These are phyloP conservation scores for Leccinum pellstonianum DNA, from an alignment of 768 basidiomycete genomes.

Conservation along the genomic window DNA sequence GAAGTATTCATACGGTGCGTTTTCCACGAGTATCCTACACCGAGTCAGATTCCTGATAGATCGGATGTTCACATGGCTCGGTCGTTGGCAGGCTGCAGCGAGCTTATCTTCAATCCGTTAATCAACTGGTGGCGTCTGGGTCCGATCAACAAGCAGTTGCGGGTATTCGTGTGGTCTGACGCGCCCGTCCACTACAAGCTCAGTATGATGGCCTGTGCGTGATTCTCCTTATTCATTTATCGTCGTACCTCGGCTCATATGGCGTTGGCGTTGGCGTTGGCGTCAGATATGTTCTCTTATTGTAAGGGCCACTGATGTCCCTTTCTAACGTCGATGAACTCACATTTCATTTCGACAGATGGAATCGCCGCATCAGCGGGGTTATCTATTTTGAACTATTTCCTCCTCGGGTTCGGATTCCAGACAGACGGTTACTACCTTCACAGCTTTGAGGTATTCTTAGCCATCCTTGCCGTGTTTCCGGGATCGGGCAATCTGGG, in stretches of 20 bases:
- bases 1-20: conserved; percentile 72
- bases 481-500: conserved; percentile 71
- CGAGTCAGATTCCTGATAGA: conserved; percentile 35
- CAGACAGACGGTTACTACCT: conserved; percentile 75
- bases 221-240: background rate
- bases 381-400: conserved; percentile 68
- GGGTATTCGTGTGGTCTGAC: conserved; percentile 72
- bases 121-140: conserved; percentile 74
- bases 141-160: conserved; percentile 81
- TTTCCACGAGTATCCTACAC: background rate
- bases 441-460: conserved; percentile 77
- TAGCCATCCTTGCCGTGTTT: conserved; percentile 71
- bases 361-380: conserved; percentile 67
- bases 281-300: conserved; percentile 50
- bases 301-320: conserved; percentile 34
- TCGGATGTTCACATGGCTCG: conserved; percentile 33
- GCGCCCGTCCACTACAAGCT: conserved; percentile 84
- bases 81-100: conserved; percentile 24
- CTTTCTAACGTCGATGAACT: background rate
- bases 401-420: conserved; percentile 68
- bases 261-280: background rate
- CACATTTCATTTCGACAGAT: conserved; percentile 13
- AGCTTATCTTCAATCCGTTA: conserved; percentile 85
- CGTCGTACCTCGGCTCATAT: conserved; percentile 6
- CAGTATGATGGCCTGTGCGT: conserved; percentile 52